phyloP scores from a whole-genome alignment of 2,329 filamentous ascomycete genomes.

The Talaromyces islandicus region DNA sequence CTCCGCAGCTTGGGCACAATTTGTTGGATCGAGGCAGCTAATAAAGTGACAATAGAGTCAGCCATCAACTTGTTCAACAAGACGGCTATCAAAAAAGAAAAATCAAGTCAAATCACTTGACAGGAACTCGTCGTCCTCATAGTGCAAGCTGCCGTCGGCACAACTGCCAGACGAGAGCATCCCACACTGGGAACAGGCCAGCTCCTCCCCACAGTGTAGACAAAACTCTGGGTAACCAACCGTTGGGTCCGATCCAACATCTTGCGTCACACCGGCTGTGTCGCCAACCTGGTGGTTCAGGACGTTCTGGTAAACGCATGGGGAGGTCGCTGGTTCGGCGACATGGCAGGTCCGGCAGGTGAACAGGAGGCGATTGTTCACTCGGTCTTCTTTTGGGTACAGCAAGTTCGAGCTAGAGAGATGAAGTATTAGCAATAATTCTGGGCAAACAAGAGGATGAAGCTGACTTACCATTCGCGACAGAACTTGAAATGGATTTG shows the following conservation, averaged over 20 bases:
- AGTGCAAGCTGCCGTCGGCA: background rate
- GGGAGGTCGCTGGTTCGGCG: slow-evolving; percentile 76
- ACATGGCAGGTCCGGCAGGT: slow-evolving; percentile 94
- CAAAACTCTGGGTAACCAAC: slow-evolving; percentile 66
- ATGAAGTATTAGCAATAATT: background rate
- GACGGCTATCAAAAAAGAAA: slow-evolving; percentile 6
- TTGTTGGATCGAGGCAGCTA: slow-evolving; percentile 89
- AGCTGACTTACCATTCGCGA: slow-evolving; percentile 69
- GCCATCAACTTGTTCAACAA: slow-evolving; percentile 15
- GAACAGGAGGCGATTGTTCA: slow-evolving; percentile 80
- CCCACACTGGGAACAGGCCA: slow-evolving; percentile 50
- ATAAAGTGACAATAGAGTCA: slow-evolving; percentile 11
- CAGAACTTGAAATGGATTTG: slow-evolving; percentile 97
- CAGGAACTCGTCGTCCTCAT: slow-evolving; percentile 10
- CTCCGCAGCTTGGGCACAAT: slow-evolving; percentile 75
- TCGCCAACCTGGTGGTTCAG: slow-evolving; percentile 88
- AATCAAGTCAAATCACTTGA: slow-evolving; percentile 9
- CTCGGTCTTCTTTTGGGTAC: slow-evolving; percentile 90
- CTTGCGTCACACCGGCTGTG: slow-evolving; percentile 93
- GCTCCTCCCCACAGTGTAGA: slow-evolving; percentile 53
- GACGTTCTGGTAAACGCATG: slow-evolving; percentile 93
- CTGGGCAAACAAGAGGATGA: background rate
- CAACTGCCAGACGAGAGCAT: slow-evolving; percentile 21
- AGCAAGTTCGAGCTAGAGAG: slow-evolving; percentile 78
- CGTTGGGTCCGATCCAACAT: slow-evolving; percentile 96